Percentiles rank a stretch among this genome's conserved stretches.
phyloP scores from a whole-genome alignment of 306 rosid species.

The Prunus salicina region DNA sequence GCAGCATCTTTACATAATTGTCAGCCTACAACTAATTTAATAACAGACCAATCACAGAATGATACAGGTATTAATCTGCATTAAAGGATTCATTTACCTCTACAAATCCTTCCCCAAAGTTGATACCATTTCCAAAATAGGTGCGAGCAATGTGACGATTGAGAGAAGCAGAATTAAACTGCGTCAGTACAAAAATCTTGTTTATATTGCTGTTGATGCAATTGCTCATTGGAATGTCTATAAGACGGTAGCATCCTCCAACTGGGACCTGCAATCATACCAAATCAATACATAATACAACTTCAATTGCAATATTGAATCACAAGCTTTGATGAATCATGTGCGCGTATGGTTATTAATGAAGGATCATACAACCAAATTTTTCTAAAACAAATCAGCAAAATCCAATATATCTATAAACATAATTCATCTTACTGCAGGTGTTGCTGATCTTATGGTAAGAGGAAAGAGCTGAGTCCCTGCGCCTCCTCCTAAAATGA shows the following conservation, averaged over 20 bases:
- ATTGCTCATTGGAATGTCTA: slow-evolving; percentile 54
- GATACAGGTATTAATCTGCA: background rate
- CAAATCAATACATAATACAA: background rate
- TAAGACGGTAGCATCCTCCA: slow-evolving; percentile 56
- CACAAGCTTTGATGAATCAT: background rate
- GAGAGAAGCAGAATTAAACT: slow-evolving; percentile 47
- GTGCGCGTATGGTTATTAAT: background rate
- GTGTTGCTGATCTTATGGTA: slow-evolving; percentile 71
- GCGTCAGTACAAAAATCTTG: slow-evolving; percentile 47
- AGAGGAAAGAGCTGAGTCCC: slow-evolving; percentile 89
- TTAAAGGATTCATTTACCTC: slow-evolving; percentile 28
- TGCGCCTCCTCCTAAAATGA: slow-evolving; percentile 84
- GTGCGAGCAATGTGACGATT: slow-evolving; percentile 51
- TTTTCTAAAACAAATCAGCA: background rate
- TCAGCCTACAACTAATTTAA: background rate
- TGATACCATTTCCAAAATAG: slow-evolving; percentile 45
- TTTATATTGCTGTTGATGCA: slow-evolving; percentile 50
- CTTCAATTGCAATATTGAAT: background rate
- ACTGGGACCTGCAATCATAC: slow-evolving; percentile 40
- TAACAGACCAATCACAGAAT: background rate
- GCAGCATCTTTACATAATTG: background rate
- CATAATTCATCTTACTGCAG: slow-evolving; percentile 59
- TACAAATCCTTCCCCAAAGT: slow-evolving; percentile 49
- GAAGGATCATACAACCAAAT: background rate
- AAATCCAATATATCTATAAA: background rate